Evolutionary conservation across 2,329 filamentous ascomycete genomes (phyloP).

Genomic region (Akanthomyces lecanii): DNA sequence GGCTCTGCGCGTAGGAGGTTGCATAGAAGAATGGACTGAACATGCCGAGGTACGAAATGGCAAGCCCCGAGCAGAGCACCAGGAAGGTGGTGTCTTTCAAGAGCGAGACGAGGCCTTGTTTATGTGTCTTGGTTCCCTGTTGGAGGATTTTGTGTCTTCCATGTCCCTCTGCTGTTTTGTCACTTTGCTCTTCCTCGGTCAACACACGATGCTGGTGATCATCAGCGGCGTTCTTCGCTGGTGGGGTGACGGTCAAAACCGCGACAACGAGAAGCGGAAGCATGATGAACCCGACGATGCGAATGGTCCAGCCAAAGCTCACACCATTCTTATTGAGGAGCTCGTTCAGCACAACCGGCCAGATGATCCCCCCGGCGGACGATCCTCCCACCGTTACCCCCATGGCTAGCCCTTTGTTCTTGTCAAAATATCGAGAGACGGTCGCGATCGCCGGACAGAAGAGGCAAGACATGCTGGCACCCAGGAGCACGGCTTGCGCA

Average conservation of each 20-base stretch:
- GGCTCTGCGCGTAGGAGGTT: conserved; percentile 57
- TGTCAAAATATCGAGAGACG: conserved; percentile 72
- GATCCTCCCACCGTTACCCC: conserved; percentile 73
- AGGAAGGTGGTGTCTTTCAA: conserved; percentile 6
- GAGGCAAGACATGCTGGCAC: conserved; percentile 66
- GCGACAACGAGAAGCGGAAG: conserved; percentile 40
- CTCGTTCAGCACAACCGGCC: conserved; percentile 43
- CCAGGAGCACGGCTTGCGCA: conserved; percentile 66
- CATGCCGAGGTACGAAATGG: conserved; percentile 42
- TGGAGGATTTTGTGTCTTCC: neutral
- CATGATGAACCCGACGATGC: conserved; percentile 39
- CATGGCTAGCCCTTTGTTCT: conserved; percentile 67
- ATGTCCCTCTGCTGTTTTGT: neutral
- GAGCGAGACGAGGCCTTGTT: neutral
- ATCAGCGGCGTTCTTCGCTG: conserved; percentile 47
- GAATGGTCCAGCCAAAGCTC: conserved; percentile 41
- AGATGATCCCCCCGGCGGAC: conserved; percentile 61
- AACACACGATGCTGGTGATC: conserved; percentile 54
- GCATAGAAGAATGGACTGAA: conserved; percentile 67
- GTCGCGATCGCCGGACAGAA: conserved; percentile 74
- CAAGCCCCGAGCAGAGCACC: conserved; percentile 1
- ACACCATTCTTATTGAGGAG: conserved; percentile 38
- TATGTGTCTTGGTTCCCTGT: neutral
- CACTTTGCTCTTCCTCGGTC: neutral
- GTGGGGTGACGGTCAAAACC: conserved; percentile 47